Evolutionary conservation across 2,329 filamentous ascomycete genomes (phyloP), one percentile per base, ranked within the genome.

Genomic region (Pyrenochaeta sp.): DNA sequence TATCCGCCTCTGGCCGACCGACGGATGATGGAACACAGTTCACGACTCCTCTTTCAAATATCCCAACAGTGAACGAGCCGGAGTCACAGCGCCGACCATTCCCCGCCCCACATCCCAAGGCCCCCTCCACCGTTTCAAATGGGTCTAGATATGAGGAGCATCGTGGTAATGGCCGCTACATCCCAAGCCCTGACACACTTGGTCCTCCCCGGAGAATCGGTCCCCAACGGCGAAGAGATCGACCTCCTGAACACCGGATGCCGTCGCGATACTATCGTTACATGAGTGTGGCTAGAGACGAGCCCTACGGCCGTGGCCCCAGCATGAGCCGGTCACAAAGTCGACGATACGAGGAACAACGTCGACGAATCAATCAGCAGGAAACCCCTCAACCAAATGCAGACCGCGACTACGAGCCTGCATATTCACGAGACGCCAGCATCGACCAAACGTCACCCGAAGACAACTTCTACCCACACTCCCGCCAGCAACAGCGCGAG

Each of bases 231-330:
- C 63, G 66, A 8, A 56, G 65, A 41, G 67, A 71, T 15, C 59
- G 62, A 21, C 56, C 60, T 3, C 58, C 67, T 31, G 67, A 68
- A 7, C 59, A 68, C 11, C 56, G 58, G 11, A 58, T 65, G 38
- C 65, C 67, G 1, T 65, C 67, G 11, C 60, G 67, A 11, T 71
- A 68, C 47, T 64, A 65, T 37, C 61, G 67, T 31, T 69, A 69
- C 39, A 65, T 68, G 63, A 67, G 63, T 17, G 56, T 67, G 22
- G 55, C 58, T 13, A 63, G 64, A 21, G 66, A 69, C 4, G 68
- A 71, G n/a, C 62, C 63, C 35, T 68, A 66, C 31, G 56, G 58
- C 31, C 65, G 68, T 19, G 66, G 61, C 6, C 53, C 67, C 6
- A 69, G 63, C 45, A 67, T 69, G 45, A 63, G 60, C 14, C 64